Conservation (phyloP, 306 rosid species). For the Vachellia pachyceras region DNA sequence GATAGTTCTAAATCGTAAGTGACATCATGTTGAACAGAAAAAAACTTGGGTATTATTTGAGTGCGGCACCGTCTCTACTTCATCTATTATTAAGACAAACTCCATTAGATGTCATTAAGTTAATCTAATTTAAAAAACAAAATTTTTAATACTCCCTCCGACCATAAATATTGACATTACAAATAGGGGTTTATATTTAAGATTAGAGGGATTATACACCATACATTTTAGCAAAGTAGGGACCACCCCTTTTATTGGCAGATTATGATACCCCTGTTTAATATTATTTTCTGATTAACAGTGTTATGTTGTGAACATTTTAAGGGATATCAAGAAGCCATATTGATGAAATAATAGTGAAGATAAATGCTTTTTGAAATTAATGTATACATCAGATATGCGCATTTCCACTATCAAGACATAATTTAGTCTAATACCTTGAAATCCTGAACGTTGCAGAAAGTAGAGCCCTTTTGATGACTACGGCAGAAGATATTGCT, state of each 20-base stretch:
- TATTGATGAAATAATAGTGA: no score
- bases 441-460: constrained; percentile 44
- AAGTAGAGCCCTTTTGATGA: constrained; percentile 64
- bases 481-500: constrained; percentile 61
- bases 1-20: not conserved
- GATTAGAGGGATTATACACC: no score
- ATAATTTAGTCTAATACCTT: constrained; percentile 2
- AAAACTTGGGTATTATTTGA: not conserved
- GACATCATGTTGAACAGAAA: not conserved
- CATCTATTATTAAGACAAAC: not conserved
- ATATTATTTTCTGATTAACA: not conserved
- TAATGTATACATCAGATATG: not conserved
- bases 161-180: no score
- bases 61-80: not conserved
- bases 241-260: not conserved
- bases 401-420: not conserved
- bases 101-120: no score
- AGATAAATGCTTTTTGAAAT: not conserved
- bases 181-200: no score
- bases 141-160: no score
- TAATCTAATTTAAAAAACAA: no score
- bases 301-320: not conserved
- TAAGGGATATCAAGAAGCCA: no score
- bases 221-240: no score
- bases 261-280: not conserved